Base-by-base conservation (phyloP, 2,329 filamentous ascomycete genomes). In the Colletotrichum chrysophilum region DNA sequence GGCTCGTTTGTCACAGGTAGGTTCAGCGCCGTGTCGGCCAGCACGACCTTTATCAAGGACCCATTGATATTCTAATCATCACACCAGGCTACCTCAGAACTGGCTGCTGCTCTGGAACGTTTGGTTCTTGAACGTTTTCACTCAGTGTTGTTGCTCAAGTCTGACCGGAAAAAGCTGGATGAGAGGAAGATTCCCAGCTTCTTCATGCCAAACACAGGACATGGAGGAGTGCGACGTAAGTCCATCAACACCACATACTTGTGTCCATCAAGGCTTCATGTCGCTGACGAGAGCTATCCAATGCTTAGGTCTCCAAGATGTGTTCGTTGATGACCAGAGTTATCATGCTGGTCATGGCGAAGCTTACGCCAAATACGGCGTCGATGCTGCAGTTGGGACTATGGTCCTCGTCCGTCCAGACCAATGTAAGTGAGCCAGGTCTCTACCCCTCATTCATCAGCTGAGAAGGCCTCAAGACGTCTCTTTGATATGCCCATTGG, bases 371-470 rank as follows among this genome's bases (percentile, higher is more conserved):
- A 87, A 86, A 3, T 93, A 92, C 74, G 93, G 92, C 0, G 85
- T 95, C 2, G 86, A 91, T 76, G 80, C 78, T 16, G 84, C 88
- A 65, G 82, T 83, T 21, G 93, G 93, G 0, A 91, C 90, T 74
- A 83, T 92, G 10, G 88, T 93, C 1, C 84, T 93, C 4, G 84
- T 93, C 2, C 83, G 94, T 61, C 94, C 93, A 4, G 94, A 95
- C 84, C 92, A 93, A 80, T 92, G 95, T 83, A 88, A 94, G 52
- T 88, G 43, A 2, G 0, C n/a, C 1, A 21, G 10, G 6, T 7
- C n/a, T 48, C 43, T 7, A 0, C n/a, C n/a, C 5, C 10, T 1
- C 10, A 1, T 13, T 4, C 43, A 52, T 4, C 2, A 13, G n/a
- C 43, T 52, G 1, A 52, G 0, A 21, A 52, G n/a, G 1, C 0